These are phyloP conservation scores for Rhodamnia argentea DNA, from an alignment of 345 rosid species.

Conservation along the genomic window DNA sequence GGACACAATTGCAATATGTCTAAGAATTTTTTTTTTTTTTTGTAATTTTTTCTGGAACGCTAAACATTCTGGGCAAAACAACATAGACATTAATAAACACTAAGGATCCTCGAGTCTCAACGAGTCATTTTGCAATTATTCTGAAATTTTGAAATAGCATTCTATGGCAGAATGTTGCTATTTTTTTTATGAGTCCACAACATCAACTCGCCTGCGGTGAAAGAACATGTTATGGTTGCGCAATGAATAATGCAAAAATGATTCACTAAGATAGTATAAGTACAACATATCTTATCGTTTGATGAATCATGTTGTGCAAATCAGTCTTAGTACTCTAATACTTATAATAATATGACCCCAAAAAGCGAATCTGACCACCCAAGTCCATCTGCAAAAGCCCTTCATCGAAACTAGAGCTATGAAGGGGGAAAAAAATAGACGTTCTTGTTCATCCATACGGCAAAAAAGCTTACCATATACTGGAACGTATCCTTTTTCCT, in stretches of 20 bases:
- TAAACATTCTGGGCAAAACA: not conserved
- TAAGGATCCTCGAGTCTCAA: not conserved
- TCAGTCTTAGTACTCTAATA: not conserved
- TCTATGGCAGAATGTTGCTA: not conserved
- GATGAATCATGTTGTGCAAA: not conserved
- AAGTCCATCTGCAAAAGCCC: not conserved
- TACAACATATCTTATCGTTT: not conserved
- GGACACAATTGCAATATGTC: too few species aligned
- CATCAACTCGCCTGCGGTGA: not conserved
- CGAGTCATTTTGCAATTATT: not conserved
- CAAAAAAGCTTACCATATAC: conserved; percentile 7
- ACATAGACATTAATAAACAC: not conserved
- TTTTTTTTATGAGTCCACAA: not conserved
- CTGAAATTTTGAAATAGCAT: not conserved
- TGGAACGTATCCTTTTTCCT: conserved; percentile 24
- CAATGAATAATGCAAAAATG: not conserved
- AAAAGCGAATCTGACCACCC: not conserved
- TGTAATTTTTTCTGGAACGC: too few species aligned
- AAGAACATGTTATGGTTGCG: not conserved
- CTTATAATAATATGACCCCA: too few species aligned
- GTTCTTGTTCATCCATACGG: not conserved
- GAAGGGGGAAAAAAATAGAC: not conserved
- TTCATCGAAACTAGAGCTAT: not conserved
- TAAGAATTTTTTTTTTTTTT: too few species aligned
- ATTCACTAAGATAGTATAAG: not conserved